A percentile compares a stretch with the other conserved stretches of the same genome.
These are phyloP conservation scores for Inga oerstediana DNA, from an alignment of 306 rosid species.

Conservation along the genomic window DNA sequence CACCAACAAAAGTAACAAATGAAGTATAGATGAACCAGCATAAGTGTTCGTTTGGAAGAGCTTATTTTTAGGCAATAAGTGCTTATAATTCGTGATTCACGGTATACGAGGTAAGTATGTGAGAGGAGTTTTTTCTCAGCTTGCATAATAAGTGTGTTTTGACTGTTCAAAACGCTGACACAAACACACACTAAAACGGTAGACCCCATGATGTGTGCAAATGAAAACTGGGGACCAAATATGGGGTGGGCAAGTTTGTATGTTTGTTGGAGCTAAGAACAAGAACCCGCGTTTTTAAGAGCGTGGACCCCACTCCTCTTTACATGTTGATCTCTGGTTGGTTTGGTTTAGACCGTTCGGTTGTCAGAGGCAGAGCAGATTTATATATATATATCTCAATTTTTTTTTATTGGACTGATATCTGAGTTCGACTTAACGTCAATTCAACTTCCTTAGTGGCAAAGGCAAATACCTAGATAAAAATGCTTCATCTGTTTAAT, in stretches of 20 bases:
- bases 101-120: too few species aligned
- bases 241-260: not conserved
- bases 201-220: not conserved
- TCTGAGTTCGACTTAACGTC: constrained; percentile 26
- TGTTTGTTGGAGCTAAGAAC: not conserved
- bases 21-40: not conserved
- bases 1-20: not conserved
- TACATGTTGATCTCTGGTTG: not conserved
- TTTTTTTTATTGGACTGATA: too few species aligned
- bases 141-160: too few species aligned
- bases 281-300: constrained; percentile 22
- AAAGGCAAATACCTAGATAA: constrained; percentile 32
- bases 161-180: too few species aligned
- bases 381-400: not conserved
- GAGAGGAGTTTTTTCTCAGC: too few species aligned
- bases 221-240: not conserved
- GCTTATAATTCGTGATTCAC: too few species aligned
- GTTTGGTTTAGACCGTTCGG: not conserved
- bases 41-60: too few species aligned
- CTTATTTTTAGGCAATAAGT: too few species aligned
- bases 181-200: too few species aligned
- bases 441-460: constrained; percentile 43
- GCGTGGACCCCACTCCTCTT: constrained; percentile 12
- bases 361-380: not conserved
- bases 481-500: constrained; percentile 20